Percentiles rank a stretch among this genome's conserved stretches.
Conservation (phyloP, 2,329 filamentous ascomycete genomes). For the Furcasterigmium sp. region DNA sequence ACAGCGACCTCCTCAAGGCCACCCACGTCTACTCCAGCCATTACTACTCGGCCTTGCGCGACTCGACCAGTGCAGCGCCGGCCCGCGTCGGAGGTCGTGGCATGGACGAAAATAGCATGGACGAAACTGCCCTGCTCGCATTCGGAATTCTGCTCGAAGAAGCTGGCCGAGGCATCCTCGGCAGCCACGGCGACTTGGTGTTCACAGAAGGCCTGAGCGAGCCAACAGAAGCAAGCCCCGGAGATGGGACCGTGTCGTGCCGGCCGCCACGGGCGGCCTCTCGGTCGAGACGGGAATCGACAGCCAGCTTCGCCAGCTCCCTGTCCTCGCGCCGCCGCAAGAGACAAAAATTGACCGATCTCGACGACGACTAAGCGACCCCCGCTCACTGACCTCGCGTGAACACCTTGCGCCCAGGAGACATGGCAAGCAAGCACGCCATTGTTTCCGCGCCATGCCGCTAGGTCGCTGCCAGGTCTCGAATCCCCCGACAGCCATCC, state of each 20-base stretch:
- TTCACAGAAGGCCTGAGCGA: constrained; percentile 55
- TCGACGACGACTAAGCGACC: constrained; percentile 3
- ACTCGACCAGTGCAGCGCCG: constrained; percentile 5
- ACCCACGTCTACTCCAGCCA: constrained; percentile 64
- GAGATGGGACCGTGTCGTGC: too few species aligned
- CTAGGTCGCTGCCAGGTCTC: too few species aligned
- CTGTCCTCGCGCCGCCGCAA: constrained; percentile 4
- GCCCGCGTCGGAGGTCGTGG: constrained; percentile 17
- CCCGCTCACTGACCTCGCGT: too few species aligned
- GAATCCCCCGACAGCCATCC: too few species aligned
- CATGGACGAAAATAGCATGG: constrained; percentile 58
- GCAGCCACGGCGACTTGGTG: constrained; percentile 62
- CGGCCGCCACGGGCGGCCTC: too few species aligned
- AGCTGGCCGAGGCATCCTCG: constrained; percentile 54
- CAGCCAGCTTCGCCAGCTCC: neutral
- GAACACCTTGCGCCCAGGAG: too few species aligned
- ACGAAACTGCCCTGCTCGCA: constrained; percentile 72
- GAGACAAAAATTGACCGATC: constrained; percentile 10
- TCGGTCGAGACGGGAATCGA: neutral
- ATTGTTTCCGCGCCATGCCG: too few species aligned
- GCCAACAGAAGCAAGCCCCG: neutral
- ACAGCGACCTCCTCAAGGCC: constrained; percentile 64
- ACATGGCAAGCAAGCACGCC: too few species aligned
- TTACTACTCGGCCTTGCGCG: constrained; percentile 50
- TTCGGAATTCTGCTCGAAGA: constrained; percentile 74